Evolutionary conservation across 495 filamentous ascomycete genomes (phyloP).

Genomic region (Paragyromitra xinjiangensis): DNA sequence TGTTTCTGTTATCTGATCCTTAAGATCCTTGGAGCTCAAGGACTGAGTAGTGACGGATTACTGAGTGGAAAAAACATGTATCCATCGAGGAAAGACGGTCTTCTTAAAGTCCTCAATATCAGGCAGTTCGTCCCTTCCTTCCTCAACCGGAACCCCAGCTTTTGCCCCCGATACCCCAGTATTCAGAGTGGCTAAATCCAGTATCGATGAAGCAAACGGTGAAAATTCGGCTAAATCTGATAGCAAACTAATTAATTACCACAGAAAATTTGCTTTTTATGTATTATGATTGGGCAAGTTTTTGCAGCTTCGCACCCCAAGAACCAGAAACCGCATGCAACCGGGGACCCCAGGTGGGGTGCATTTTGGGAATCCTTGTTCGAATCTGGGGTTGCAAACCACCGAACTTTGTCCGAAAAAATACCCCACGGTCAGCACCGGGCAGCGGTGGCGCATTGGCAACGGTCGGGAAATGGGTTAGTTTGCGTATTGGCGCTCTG

Average conservation of each 20-base stretch:
- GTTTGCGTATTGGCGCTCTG: not conserved
- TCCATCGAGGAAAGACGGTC: constrained; percentile 11
- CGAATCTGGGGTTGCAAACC: constrained; percentile 27
- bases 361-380: constrained; percentile 9
- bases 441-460: constrained; percentile 14
- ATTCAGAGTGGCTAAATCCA: constrained; percentile 43
- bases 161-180: constrained; percentile 39
- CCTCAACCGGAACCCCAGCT: constrained; percentile 33
- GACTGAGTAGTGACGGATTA: constrained; percentile 16
- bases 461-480: constrained; percentile 15
- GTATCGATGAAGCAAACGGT: constrained; percentile 11
- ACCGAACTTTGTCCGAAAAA: constrained; percentile 20
- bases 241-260: constrained; percentile 10
- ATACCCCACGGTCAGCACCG: constrained; percentile 8
- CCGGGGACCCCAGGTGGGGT: constrained; percentile 33
- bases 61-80: constrained; percentile 18
- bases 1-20: constrained; percentile 18
- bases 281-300: constrained; percentile 14
- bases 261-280: constrained; percentile 6
- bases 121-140: constrained; percentile 13
- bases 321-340: constrained; percentile 37
- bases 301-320: constrained; percentile 6
- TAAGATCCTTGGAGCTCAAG: constrained; percentile 20
- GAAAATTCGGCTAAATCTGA: constrained; percentile 40
- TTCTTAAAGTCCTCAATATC: constrained; percentile 42